phyloP scores from a whole-genome alignment of 225 moss, liverwort and hornwort genomes.

The Takakia lepidozioides region DNA sequence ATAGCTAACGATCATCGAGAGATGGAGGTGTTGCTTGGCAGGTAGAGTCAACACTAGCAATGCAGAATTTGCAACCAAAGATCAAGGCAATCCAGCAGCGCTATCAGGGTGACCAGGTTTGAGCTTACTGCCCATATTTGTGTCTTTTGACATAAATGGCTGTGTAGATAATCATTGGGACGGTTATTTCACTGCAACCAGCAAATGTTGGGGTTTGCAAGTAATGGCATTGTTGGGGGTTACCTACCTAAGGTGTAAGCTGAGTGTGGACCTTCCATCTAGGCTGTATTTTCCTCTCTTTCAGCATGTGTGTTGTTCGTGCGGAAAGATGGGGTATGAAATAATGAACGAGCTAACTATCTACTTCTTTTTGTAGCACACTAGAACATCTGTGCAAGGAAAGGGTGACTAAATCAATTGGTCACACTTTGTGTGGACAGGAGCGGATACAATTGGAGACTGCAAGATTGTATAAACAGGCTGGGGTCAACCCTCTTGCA shows the following conservation, averaged over 20 bases:
- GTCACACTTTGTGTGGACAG: not conserved
- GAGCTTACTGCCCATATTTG: not conserved
- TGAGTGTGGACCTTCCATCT: too few species aligned
- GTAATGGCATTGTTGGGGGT: too few species aligned
- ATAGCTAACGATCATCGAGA: too few species aligned
- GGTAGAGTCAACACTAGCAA: constrained; percentile 93
- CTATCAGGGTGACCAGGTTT: constrained; percentile 70
- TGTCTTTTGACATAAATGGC: not conserved
- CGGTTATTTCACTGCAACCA: not conserved
- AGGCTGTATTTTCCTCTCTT: too few species aligned
- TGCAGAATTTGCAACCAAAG: constrained; percentile 97
- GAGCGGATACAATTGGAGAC: constrained; percentile 98
- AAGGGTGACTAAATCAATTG: not conserved
- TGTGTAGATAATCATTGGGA: not conserved
- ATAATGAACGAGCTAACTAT: too few species aligned
- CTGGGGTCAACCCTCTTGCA: constrained; percentile 97
- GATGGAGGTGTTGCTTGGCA: constrained; percentile 10
- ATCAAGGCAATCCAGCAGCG: constrained; percentile 85
- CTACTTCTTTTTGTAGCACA: too few species aligned
- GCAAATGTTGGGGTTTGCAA: too few species aligned
- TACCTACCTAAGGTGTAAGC: too few species aligned
- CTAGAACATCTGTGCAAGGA: too few species aligned
- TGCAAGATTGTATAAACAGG: constrained; percentile 93
- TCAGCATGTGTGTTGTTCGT: too few species aligned
- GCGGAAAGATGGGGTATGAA: too few species aligned